Evolutionary conservation across 495 filamentous ascomycete species (phyloP).

Genomic region (Penicillium roqueforti): DNA sequence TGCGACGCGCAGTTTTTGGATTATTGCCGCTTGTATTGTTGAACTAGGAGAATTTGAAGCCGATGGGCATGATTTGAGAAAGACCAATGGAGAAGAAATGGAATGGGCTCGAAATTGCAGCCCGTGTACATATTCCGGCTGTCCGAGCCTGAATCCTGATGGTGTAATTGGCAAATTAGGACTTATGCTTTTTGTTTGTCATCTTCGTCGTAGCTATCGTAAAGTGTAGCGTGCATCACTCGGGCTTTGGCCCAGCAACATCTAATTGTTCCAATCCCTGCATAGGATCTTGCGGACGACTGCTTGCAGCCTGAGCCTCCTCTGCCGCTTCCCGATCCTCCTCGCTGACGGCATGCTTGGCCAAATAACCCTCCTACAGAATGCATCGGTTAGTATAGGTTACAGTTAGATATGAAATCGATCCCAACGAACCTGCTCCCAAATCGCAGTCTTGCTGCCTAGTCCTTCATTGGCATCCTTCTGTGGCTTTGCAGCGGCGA

Average conservation of each 20-base stretch:
- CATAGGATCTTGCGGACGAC: constrained; percentile 79
- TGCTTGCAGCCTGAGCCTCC: constrained; percentile 47
- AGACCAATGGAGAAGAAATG: constrained; percentile 15
- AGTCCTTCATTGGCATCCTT: constrained; percentile 83
- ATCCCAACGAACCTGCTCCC: constrained; percentile 77
- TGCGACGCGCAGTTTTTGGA: constrained; percentile 31
- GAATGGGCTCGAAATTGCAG: constrained; percentile 29
- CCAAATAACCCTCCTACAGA: constrained; percentile 82
- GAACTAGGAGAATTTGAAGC: constrained; percentile 27
- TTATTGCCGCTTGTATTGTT: constrained; percentile 36
- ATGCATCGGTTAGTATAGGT: constrained; percentile 17
- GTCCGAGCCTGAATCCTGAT: constrained; percentile 28
- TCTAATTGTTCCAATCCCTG: constrained; percentile 90
- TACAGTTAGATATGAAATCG: constrained; percentile 27
- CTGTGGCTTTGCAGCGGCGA: constrained; percentile 85
- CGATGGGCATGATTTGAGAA: constrained; percentile 17
- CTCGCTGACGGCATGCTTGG: constrained; percentile 83
- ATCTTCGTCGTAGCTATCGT: constrained; percentile 24
- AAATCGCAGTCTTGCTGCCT: constrained; percentile 91
- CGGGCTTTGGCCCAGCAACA: constrained; percentile 85
- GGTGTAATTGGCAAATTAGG: constrained; percentile 29
- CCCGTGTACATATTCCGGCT: constrained; percentile 42
- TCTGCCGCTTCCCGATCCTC: constrained; percentile 71
- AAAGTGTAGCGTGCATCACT: constrained; percentile 41
- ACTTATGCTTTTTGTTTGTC: constrained; percentile 19